Evolutionary conservation across 2,329 filamentous ascomycete genomes (phyloP).

Genomic region (Trichoderma pleuroti): DNA sequence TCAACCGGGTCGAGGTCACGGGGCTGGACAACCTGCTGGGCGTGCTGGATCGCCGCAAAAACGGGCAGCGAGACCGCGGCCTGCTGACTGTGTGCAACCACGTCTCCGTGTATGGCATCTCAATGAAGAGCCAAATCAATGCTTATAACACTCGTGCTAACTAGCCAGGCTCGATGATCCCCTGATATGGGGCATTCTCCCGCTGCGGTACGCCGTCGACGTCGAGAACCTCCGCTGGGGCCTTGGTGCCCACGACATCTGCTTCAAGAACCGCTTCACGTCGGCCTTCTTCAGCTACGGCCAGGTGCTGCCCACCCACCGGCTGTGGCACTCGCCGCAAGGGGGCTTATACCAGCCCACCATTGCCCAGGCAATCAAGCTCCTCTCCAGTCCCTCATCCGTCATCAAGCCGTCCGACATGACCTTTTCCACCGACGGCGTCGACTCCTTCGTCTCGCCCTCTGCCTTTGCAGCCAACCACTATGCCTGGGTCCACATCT

Average conservation of each 20-base stretch:
- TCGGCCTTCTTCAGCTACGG: constrained; percentile 83
- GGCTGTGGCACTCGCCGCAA: constrained; percentile 68
- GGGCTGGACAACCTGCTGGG: constrained; percentile 74
- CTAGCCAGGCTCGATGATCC: constrained; percentile 79
- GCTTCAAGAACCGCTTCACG: constrained; percentile 74
- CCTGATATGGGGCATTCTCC: constrained; percentile 86
- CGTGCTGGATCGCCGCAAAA: constrained; percentile 68
- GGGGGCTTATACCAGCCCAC: constrained; percentile 90
- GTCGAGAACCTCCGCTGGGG: constrained; percentile 80
- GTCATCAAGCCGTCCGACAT: constrained; percentile 49
- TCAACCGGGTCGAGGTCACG: constrained; percentile 72
- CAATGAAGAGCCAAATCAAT: background rate
- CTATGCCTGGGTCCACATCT: constrained; percentile 88
- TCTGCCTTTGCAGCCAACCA: constrained; percentile 66
- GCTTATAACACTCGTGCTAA: constrained; percentile 1
- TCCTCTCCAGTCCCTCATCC: constrained; percentile 59
- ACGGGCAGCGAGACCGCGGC: constrained; percentile 65
- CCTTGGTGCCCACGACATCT: constrained; percentile 91
- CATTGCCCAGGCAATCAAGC: constrained; percentile 76
- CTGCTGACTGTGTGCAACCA: constrained; percentile 67
- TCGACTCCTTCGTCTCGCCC: constrained; percentile 66
- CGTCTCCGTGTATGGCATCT: constrained; percentile 35
- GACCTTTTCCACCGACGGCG: constrained; percentile 63
- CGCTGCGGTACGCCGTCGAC: constrained; percentile 67
- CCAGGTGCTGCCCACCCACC: constrained; percentile 87